A percentile compares a stretch with the other conserved stretches of the same genome.
Evolutionary conservation across 2,329 filamentous ascomycete species (phyloP).

Genomic region (Ascochyta pisi): DNA sequence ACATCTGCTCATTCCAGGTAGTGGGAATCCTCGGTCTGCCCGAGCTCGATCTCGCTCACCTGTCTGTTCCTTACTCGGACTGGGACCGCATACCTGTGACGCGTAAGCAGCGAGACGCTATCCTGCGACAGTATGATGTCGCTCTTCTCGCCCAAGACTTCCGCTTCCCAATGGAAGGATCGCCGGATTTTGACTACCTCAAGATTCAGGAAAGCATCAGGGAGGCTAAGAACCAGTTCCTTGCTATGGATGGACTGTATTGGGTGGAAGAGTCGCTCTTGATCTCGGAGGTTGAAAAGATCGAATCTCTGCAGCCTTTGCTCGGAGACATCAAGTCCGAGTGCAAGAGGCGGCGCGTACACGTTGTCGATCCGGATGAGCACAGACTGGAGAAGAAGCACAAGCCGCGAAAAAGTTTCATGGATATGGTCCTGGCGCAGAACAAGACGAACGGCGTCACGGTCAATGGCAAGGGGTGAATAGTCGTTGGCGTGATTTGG

Average conservation of each 20-base stretch:
- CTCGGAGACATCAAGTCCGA: constrained; percentile 39
- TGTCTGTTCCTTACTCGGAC: constrained; percentile 42
- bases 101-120: constrained; percentile 42
- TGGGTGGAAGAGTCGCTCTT: constrained; percentile 46
- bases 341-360: constrained; percentile 35
- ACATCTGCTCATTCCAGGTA: constrained; percentile 49
- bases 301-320: constrained; percentile 37
- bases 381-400: constrained; percentile 33
- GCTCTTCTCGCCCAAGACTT: constrained; percentile 49
- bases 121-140: constrained; percentile 48
- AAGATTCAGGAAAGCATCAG: constrained; percentile 47
- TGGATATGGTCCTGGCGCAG: constrained; percentile 42
- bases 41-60: constrained; percentile 46
- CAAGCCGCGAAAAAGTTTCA: constrained; percentile 46
- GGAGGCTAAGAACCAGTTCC: constrained; percentile 46
- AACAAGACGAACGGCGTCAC: constrained; percentile 32
- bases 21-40: constrained; percentile 51
- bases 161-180: constrained; percentile 47
- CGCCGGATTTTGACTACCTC: constrained; percentile 46
- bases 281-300: constrained; percentile 38
- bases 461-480: constrained; percentile 37
- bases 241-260: constrained; percentile 48
- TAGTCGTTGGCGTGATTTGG: not conserved
- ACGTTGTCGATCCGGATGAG: constrained; percentile 27
- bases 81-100: constrained; percentile 48